Conservation (phyloP, 345 rosid species). For the Lumnitzera littorea region DNA sequence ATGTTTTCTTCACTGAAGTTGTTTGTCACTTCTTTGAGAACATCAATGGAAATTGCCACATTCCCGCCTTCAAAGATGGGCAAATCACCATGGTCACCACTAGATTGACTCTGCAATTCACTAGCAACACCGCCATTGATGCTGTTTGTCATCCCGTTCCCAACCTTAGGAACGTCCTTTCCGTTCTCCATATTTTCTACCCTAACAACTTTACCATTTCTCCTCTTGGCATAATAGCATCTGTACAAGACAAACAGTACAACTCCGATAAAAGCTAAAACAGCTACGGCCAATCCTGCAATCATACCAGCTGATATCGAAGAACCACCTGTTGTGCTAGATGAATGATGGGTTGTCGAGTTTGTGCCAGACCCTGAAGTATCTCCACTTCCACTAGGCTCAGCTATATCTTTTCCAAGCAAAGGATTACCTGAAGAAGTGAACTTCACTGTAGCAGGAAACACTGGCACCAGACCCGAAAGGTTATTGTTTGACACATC, state of each 20-base stretch:
- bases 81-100: slow-evolving; percentile 41
- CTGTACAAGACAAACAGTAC: slow-evolving; percentile 41
- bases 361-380: neutral
- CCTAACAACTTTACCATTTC: slow-evolving; percentile 20
- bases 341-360: neutral
- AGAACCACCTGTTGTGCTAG: slow-evolving; percentile 15
- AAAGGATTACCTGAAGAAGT: slow-evolving; percentile 40
- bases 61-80: slow-evolving; percentile 51
- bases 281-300: slow-evolving; percentile 31
- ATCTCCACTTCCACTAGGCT: slow-evolving; percentile 16
- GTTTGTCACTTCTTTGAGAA: slow-evolving; percentile 58
- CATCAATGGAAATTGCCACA: slow-evolving; percentile 52
- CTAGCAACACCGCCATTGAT: too few species aligned
- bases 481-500: slow-evolving; percentile 80
- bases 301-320: slow-evolving; percentile 29
- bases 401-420: slow-evolving; percentile 17
- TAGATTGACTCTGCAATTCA: slow-evolving; percentile 5
- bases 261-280: slow-evolving; percentile 32
- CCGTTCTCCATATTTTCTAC: slow-evolving; percentile 16
- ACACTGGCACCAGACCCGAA: slow-evolving; percentile 37
- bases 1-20: slow-evolving; percentile 59
- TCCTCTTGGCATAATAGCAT: slow-evolving; percentile 25
- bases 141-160: slow-evolving; percentile 1
- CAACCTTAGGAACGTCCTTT: neutral
- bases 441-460: slow-evolving; percentile 36